Evolutionary conservation across 768 basidiomycete species (phyloP).

Genomic region (Clitopilus passeckerianus): DNA sequence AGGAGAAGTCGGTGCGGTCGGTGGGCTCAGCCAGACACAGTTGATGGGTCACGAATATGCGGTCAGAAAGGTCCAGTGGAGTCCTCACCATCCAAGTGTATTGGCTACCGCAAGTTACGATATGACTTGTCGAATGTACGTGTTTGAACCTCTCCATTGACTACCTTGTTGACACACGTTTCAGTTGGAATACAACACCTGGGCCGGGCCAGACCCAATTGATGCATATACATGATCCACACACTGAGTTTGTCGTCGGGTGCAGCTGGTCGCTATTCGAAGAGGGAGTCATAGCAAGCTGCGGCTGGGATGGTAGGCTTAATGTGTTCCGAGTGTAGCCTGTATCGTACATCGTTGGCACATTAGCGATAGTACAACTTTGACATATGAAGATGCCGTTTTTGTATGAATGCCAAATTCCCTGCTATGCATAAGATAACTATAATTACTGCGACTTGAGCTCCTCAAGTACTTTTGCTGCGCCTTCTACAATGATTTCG

Average conservation of each 20-base stretch:
- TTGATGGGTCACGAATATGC: constrained; percentile 88
- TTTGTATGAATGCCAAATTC: neutral
- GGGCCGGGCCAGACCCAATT: constrained; percentile 44
- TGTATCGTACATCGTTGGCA: neutral
- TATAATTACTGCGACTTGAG: constrained; percentile 20
- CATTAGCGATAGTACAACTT: no score
- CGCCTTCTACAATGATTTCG: constrained; percentile 85
- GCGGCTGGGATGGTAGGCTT: constrained; percentile 87
- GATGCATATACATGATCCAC: constrained; percentile 73
- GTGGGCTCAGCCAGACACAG: constrained; percentile 65
- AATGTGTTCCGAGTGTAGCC: constrained; percentile 62
- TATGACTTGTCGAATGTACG: constrained; percentile 92
- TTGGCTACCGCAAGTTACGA: constrained; percentile 79
- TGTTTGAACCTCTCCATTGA: constrained; percentile 12
- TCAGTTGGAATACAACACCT: constrained; percentile 73
- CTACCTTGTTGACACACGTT: neutral
- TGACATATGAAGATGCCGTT: neutral
- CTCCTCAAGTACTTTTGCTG: constrained; percentile 63
- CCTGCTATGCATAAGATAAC: neutral
- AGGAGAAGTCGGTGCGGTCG: constrained; percentile 51
- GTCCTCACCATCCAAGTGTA: constrained; percentile 69
- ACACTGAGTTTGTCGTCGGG: constrained; percentile 94
- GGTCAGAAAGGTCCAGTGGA: constrained; percentile 86
- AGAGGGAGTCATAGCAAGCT: constrained; percentile 81
- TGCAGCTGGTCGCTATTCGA: constrained; percentile 92